Evolutionary conservation across 2,329 filamentous ascomycete species (phyloP).

Genomic region (Verticillium dahliae): DNA sequence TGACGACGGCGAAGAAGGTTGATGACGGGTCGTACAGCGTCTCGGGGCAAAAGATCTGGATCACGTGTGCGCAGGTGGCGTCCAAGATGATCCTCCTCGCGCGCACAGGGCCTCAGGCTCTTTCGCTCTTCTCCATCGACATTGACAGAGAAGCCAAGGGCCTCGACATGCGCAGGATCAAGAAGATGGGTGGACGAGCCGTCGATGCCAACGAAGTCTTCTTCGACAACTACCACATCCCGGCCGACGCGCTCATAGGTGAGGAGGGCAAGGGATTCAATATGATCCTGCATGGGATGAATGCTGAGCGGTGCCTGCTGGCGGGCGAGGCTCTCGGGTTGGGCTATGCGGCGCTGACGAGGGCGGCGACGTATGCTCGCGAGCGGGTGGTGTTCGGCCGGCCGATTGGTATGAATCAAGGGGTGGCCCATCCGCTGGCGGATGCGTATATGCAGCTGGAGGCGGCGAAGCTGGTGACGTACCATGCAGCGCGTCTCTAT

Average conservation of each 20-base stretch:
- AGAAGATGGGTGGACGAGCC: slow-evolving; percentile 79
- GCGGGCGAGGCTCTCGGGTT: slow-evolving; percentile 76
- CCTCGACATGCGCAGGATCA: slow-evolving; percentile 64
- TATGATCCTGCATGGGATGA: slow-evolving; percentile 74
- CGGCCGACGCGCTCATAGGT: slow-evolving; percentile 59
- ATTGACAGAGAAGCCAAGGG: slow-evolving; percentile 54
- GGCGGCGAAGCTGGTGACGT: slow-evolving; percentile 57
- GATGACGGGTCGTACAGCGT: slow-evolving; percentile 56
- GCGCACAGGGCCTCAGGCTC: slow-evolving; percentile 66
- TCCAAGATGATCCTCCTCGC: slow-evolving; percentile 78
- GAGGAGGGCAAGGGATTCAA: slow-evolving; percentile 71
- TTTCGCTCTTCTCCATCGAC: slow-evolving; percentile 77
- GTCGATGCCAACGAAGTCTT: slow-evolving; percentile 86
- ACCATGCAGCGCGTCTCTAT: slow-evolving; percentile 58
- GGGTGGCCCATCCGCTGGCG: slow-evolving; percentile 58
- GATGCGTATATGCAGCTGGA: slow-evolving; percentile 61
- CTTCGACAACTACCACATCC: slow-evolving; percentile 71
- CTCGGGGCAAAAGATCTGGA: slow-evolving; percentile 83
- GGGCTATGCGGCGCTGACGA: slow-evolving; percentile 63
- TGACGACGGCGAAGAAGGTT: slow-evolving; percentile 53
- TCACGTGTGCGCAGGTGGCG: slow-evolving; percentile 77
- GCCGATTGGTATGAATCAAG: slow-evolving; percentile 61
- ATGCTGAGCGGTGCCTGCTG: slow-evolving; percentile 68
- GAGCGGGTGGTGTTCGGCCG: slow-evolving; percentile 61
- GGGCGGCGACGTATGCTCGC: slow-evolving; percentile 58